Conservation (phyloP, 371 early-diverging fungal species). For the Conidiobolus incongruus region DNA sequence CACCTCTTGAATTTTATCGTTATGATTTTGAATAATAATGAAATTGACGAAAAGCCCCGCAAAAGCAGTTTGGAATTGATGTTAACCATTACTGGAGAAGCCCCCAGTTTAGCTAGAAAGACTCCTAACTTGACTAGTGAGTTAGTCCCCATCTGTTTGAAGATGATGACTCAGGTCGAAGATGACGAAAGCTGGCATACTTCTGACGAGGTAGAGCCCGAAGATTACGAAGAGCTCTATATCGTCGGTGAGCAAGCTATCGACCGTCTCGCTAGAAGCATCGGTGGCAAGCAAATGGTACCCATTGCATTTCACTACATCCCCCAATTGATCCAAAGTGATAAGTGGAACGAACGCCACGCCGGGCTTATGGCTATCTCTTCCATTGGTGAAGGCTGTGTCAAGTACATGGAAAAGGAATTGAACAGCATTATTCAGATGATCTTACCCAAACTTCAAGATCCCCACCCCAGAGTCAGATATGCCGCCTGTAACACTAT, state of each 20-base stretch:
- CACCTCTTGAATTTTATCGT: conserved; percentile 49
- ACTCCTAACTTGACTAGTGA: conserved; percentile 39
- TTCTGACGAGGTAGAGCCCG: conserved; percentile 66
- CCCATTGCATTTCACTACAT: conserved; percentile 73
- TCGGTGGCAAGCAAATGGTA: conserved; percentile 75
- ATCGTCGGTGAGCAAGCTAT: conserved; percentile 85
- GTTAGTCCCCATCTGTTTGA: conserved; percentile 61
- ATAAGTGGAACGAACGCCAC: conserved; percentile 78
- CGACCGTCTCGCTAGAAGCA: conserved; percentile 74
- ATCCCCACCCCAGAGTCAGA: conserved; percentile 88
- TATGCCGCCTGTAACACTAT: conserved; percentile 89
- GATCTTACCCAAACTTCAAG: conserved; percentile 59
- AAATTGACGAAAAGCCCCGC: conserved; percentile 51
- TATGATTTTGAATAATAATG: conserved; percentile 45
- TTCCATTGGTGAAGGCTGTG: conserved; percentile 90
- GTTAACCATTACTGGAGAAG: conserved; percentile 66
- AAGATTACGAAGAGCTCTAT: conserved; percentile 66
- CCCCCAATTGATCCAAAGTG: conserved; percentile 67
- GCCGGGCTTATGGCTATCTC: conserved; percentile 86
- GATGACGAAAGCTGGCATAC: conserved; percentile 81
- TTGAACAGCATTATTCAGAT: conserved; percentile 61
- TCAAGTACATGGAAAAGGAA: conserved; percentile 74
- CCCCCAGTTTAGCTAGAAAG: conserved; percentile 71
- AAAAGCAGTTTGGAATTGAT: conserved; percentile 85
- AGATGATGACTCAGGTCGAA: conserved; percentile 82